Evolutionary conservation across 768 basidiomycete genomes (phyloP).

Genomic region (Antrodiella citrinella): DNA sequence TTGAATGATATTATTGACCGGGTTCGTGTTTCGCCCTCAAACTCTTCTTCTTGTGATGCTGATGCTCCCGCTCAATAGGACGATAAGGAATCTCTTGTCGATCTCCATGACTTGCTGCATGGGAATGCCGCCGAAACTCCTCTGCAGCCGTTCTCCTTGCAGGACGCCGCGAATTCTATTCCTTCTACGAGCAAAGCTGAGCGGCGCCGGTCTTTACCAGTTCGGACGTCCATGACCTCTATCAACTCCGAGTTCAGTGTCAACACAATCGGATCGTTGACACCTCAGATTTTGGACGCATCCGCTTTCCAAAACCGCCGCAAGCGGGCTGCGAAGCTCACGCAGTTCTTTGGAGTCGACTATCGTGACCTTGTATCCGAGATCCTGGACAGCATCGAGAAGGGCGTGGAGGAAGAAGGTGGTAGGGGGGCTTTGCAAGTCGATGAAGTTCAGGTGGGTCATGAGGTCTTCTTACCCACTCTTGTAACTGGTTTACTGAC

Average conservation of each 20-base stretch:
- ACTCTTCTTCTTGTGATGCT: slow-evolving; percentile 1
- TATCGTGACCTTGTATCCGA: slow-evolving; percentile 73
- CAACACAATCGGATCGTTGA: slow-evolving; percentile 24
- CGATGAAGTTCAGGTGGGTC: slow-evolving; percentile 71
- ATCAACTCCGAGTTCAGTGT: slow-evolving; percentile 43
- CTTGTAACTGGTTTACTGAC: neutral
- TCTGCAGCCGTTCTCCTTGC: slow-evolving; percentile 19
- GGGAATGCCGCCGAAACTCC: slow-evolving; percentile 19
- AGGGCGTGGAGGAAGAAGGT: slow-evolving; percentile 62
- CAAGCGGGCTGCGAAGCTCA: slow-evolving; percentile 72
- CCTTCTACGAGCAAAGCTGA: slow-evolving; percentile 35
- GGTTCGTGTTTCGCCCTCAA: slow-evolving; percentile 33
- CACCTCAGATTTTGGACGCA: slow-evolving; percentile 22
- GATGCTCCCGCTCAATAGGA: slow-evolving; percentile 37
- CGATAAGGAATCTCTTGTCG: slow-evolving; percentile 64
- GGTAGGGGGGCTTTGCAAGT: slow-evolving; percentile 53
- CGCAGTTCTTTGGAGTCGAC: slow-evolving; percentile 82
- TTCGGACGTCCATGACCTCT: slow-evolving; percentile 53
- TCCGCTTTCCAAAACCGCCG: slow-evolving; percentile 64
- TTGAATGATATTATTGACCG: slow-evolving; percentile 72
- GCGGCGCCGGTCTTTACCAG: slow-evolving; percentile 64
- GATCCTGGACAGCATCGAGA: slow-evolving; percentile 76
- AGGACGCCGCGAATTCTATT: slow-evolving; percentile 5
- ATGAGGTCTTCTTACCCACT: slow-evolving; percentile 32
- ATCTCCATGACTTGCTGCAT: slow-evolving; percentile 64